phyloP scores from a whole-genome alignment of 768 basidiomycete species.

The Daedaleopsis sinensis region DNA sequence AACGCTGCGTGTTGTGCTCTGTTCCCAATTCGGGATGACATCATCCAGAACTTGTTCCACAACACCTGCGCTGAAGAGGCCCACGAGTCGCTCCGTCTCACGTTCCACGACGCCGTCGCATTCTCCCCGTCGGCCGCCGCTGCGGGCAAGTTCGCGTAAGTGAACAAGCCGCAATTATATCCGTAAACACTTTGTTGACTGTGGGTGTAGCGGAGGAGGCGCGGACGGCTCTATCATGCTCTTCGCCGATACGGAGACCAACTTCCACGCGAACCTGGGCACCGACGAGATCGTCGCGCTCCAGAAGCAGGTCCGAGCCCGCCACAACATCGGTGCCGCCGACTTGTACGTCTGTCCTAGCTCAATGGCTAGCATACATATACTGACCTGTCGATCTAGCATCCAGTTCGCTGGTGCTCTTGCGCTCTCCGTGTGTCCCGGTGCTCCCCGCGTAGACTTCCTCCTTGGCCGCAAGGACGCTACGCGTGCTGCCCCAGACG shows the following conservation, averaged over 20 bases:
- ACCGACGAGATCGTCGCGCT: conserved; percentile 29
- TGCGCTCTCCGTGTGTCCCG: conserved; percentile 25
- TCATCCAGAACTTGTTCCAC: conserved; percentile 31
- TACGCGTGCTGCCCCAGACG: conserved; percentile 20
- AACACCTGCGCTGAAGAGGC: conserved; percentile 32
- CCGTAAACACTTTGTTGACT: neutral
- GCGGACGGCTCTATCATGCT: conserved; percentile 31
- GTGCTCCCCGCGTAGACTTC: conserved; percentile 3
- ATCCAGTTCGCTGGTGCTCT: conserved; percentile 29
- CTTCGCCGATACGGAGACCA: conserved; percentile 26
- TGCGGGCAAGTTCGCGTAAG: conserved; percentile 11
- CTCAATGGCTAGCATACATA: neutral
- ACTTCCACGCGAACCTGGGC: conserved; percentile 30
- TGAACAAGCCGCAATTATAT: conserved; percentile 19
- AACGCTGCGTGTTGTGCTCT: conserved; percentile 35
- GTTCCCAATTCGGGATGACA: conserved; percentile 34
- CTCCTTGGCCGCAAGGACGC: conserved; percentile 18
- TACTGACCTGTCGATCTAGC: conserved; percentile 10
- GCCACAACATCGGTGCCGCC: conserved; percentile 5
- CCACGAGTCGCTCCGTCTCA: conserved; percentile 29
- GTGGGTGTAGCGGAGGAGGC: conserved; percentile 21
- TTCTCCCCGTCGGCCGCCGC: conserved; percentile 24
- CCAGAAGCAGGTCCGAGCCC: conserved; percentile 23
- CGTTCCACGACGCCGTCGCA: conserved; percentile 31
- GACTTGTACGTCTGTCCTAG: neutral